Conservation (phyloP, 2,329 filamentous ascomycete species). For the Acephala macrosclerotiorum region DNA sequence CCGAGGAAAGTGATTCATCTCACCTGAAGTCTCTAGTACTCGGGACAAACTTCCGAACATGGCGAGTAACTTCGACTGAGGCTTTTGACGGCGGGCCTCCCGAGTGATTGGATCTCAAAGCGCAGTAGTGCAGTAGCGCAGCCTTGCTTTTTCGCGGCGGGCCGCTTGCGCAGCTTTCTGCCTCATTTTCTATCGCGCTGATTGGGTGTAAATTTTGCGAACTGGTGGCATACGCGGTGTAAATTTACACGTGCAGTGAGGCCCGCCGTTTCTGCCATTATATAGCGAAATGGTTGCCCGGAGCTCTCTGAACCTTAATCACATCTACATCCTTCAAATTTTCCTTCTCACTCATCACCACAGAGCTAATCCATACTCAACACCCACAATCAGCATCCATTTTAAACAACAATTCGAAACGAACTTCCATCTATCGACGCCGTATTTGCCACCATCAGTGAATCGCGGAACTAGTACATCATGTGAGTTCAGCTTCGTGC, state of each 20-base stretch:
- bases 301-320: too few relatives aligned
- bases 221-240: neutral
- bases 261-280: constrained; percentile 1
- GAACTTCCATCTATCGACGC: neutral
- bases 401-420: neutral
- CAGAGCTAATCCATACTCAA: neutral
- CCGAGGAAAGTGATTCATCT: too few relatives aligned
- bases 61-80: neutral
- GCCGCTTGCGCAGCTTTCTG: neutral
- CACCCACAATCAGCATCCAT: neutral
- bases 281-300: neutral
- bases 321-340: too few relatives aligned
- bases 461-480: neutral
- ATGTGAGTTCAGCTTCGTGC: too few relatives aligned
- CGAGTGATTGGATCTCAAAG: neutral
- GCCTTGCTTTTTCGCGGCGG: neutral
- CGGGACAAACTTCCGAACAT: too few relatives aligned
- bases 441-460: neutral
- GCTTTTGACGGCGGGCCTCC: neutral
- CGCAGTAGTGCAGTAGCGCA: neutral
- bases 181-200: neutral
- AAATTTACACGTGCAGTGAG: constrained; percentile 5
- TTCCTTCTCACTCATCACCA: too few relatives aligned
- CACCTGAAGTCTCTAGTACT: too few relatives aligned
- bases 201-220: neutral